These are phyloP conservation scores for Suhomyces ambrosiae DNA, from an alignment of 1,139 yeast genomes.

Conservation along the genomic window DNA sequence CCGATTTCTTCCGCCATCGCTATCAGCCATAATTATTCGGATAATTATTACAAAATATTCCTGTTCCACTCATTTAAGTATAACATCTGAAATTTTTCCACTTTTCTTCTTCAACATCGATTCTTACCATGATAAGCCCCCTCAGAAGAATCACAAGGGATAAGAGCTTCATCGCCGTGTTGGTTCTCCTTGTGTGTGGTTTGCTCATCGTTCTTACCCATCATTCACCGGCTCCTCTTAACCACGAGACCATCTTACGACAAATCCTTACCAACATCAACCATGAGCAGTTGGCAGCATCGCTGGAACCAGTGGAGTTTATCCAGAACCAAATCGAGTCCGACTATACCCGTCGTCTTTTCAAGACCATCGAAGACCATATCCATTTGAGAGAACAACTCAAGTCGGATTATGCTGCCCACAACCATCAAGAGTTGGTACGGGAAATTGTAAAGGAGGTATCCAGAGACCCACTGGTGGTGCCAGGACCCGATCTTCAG, in stretches of 20 bases:
- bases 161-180: slow-evolving; percentile 3
- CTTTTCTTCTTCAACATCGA: not conserved
- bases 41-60: too few relatives aligned
- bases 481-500: slow-evolving; percentile 4
- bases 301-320: slow-evolving; percentile 12
- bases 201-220: slow-evolving; percentile 2
- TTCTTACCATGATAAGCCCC: slow-evolving; percentile 2
- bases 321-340: slow-evolving; percentile 12
- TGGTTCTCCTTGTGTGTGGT: slow-evolving; percentile 2
- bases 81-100: not conserved
- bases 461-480: slow-evolving; percentile 1
- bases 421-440: slow-evolving; percentile 11
- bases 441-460: slow-evolving; percentile 8
- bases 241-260: slow-evolving; percentile 3
- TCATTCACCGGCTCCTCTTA: not conserved
- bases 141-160: slow-evolving; percentile 6
- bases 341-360: slow-evolving; percentile 13
- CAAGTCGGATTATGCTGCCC: slow-evolving; percentile 6
- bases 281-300: not conserved
- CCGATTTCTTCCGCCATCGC: not conserved
- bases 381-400: slow-evolving; percentile 10
- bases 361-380: slow-evolving; percentile 11
- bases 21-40: not conserved
- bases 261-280: slow-evolving; percentile 2
- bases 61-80: too few relatives aligned